Conservation (phyloP, 2,329 filamentous ascomycete species). For the Periconia digitata region DNA sequence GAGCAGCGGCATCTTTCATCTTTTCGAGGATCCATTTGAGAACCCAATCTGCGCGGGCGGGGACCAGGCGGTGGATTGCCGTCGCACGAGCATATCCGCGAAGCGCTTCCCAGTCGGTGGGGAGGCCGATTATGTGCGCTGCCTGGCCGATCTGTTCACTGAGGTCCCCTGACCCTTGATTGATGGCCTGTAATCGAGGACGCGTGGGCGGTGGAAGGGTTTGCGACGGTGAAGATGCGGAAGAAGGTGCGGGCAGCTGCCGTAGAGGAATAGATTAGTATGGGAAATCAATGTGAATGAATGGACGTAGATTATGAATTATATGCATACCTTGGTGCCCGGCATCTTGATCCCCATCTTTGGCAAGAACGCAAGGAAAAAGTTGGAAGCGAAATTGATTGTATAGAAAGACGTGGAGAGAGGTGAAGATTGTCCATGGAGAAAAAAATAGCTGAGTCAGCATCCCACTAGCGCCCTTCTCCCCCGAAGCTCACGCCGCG, state of each 20-base stretch:
- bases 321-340: no score
- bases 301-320: no score
- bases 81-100: slow-evolving; percentile 10
- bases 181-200: slow-evolving; percentile 43
- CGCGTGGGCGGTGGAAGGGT: slow-evolving; percentile 31
- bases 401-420: neutral
- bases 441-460: slow-evolving; percentile 24
- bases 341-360: no score
- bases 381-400: no score
- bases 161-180: slow-evolving; percentile 39
- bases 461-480: slow-evolving; percentile 8
- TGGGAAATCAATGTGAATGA: no score
- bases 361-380: neutral
- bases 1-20: slow-evolving; percentile 50
- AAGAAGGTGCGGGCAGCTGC: no score
- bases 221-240: slow-evolving; percentile 2
- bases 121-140: slow-evolving; percentile 43
- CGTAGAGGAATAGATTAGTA: neutral
- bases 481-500: slow-evolving; percentile 14
- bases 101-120: slow-evolving; percentile 27
- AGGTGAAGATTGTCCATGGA: neutral
- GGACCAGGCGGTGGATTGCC: slow-evolving; percentile 18
- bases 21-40: slow-evolving; percentile 67
- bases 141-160: slow-evolving; percentile 46
- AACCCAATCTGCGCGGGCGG: slow-evolving; percentile 63